Conservation (phyloP, 768 basidiomycete species). For the Suillus spraguei region DNA sequence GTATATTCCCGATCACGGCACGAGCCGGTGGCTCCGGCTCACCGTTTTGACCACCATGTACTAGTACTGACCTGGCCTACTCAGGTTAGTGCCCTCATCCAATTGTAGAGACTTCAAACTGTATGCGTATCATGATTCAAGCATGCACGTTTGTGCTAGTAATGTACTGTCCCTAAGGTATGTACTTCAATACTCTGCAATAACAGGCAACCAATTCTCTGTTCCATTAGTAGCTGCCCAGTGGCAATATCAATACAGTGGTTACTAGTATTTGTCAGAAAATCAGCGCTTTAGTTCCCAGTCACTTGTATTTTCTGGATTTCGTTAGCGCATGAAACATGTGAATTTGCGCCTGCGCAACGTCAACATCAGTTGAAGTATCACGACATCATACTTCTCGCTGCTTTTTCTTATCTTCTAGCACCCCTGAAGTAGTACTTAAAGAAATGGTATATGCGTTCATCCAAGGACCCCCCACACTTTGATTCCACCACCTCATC, state of each 20-base stretch:
- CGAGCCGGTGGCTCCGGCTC: too few relatives aligned
- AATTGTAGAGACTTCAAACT: too few relatives aligned
- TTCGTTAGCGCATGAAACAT: neutral
- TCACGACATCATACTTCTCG: neutral
- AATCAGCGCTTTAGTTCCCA: neutral
- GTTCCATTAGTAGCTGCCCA: neutral
- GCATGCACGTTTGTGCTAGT: too few relatives aligned
- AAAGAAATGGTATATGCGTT: neutral
- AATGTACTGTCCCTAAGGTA: neutral
- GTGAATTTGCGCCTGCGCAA: neutral
- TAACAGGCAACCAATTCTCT: neutral
- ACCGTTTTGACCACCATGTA: too few relatives aligned
- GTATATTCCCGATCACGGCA: constrained; percentile 1
- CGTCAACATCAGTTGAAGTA: neutral
- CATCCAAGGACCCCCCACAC: neutral
- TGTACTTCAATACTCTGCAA: neutral
- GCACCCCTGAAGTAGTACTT: neutral
- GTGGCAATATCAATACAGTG: neutral
- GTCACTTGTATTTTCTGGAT: neutral
- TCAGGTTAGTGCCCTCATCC: too few relatives aligned
- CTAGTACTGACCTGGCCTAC: too few relatives aligned
- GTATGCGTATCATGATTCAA: neutral
- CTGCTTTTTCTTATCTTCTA: neutral
- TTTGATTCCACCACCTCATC: neutral
- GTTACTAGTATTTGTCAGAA: too few relatives aligned